phyloP scores from a whole-genome alignment of 73 alveolate species.

The Paramecium primaurelia region DNA sequence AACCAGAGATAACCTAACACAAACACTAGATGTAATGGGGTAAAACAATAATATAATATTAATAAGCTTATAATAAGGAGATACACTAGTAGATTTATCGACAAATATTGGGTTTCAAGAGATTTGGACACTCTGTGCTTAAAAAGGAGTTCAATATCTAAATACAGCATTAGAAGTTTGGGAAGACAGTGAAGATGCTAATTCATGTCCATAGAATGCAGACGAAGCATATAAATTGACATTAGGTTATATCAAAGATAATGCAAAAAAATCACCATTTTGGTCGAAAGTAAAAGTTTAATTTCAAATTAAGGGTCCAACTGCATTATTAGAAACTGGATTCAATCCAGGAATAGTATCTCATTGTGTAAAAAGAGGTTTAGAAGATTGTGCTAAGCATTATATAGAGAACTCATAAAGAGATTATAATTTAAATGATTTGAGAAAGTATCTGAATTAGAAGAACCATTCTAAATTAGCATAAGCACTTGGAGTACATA shows the following conservation, averaged over 20 bases:
- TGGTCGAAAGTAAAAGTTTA: not conserved
- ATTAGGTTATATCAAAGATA: not conserved
- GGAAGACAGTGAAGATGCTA: slow-evolving; percentile 36
- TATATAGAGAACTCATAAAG: not conserved
- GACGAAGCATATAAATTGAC: slow-evolving; percentile 14
- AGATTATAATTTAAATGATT: not conserved
- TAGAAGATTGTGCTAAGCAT: not conserved
- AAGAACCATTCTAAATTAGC: slow-evolving; percentile 9
- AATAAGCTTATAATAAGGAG: not conserved
- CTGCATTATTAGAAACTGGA: slow-evolving; percentile 8
- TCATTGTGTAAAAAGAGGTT: not conserved
- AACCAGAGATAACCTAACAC: not conserved
- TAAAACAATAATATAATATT: not conserved
- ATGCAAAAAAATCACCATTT: not conserved
- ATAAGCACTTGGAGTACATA: not conserved
- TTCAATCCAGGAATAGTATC: slow-evolving; percentile 6
- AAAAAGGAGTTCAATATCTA: not conserved
- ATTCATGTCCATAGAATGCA: not conserved
- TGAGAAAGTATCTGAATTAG: not conserved
- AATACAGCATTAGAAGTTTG: slow-evolving; percentile 16
- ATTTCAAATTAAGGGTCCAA: not conserved
- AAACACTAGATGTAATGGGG: not conserved
- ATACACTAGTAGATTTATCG: not conserved
- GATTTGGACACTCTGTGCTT: not conserved
- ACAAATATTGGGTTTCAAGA: not conserved